Percentiles rank a stretch among this genome's conserved stretches.
Evolutionary conservation across 208 protist genomes (phyloP).

Genomic region (Trypanosoma mega): DNA sequence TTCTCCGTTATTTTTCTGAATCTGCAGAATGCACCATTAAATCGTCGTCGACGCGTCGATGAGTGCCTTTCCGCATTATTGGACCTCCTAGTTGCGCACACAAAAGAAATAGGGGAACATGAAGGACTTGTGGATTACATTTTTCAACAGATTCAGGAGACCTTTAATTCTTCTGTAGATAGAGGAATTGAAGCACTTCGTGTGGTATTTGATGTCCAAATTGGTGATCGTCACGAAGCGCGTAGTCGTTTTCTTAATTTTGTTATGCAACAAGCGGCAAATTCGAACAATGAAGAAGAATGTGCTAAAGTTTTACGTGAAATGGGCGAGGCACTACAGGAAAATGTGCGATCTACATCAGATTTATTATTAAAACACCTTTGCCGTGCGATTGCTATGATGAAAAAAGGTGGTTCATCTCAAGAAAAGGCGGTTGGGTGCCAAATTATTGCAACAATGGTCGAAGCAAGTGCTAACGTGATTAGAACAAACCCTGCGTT

Average conservation of each 20-base stretch:
- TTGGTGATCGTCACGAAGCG: slow-evolving; percentile 81
- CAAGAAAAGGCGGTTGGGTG: slow-evolving; percentile 50
- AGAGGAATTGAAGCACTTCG: slow-evolving; percentile 71
- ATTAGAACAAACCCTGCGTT: slow-evolving; percentile 74
- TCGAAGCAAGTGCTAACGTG: slow-evolving; percentile 46
- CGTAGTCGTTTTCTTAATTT: slow-evolving; percentile 58
- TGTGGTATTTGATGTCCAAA: slow-evolving; percentile 77
- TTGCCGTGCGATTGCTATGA: slow-evolving; percentile 29
- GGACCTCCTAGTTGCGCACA: slow-evolving; percentile 73
- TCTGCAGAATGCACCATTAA: slow-evolving; percentile 55
- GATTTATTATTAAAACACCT: slow-evolving; percentile 58
- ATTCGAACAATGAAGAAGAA: slow-evolving; percentile 35
- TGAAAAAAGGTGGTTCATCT: slow-evolving; percentile 22
- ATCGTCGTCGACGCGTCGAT: slow-evolving; percentile 49
- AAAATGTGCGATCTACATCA: slow-evolving; percentile 73
- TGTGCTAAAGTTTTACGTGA: slow-evolving; percentile 42
- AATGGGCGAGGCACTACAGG: slow-evolving; percentile 56
- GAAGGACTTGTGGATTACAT: slow-evolving; percentile 57
- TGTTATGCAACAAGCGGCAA: slow-evolving; percentile 57
- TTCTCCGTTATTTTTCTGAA: slow-evolving; percentile 76
- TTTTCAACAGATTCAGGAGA: slow-evolving; percentile 57
- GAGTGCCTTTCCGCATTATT: slow-evolving; percentile 73
- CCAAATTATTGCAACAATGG: slow-evolving; percentile 68
- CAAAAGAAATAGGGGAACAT: slow-evolving; percentile 49
- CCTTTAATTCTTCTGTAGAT: slow-evolving; percentile 55